Percentiles rank a stretch among this genome's conserved stretches.
Conservation (phyloP, 495 filamentous ascomycete genomes). For the Durotheca rogersii region DNA sequence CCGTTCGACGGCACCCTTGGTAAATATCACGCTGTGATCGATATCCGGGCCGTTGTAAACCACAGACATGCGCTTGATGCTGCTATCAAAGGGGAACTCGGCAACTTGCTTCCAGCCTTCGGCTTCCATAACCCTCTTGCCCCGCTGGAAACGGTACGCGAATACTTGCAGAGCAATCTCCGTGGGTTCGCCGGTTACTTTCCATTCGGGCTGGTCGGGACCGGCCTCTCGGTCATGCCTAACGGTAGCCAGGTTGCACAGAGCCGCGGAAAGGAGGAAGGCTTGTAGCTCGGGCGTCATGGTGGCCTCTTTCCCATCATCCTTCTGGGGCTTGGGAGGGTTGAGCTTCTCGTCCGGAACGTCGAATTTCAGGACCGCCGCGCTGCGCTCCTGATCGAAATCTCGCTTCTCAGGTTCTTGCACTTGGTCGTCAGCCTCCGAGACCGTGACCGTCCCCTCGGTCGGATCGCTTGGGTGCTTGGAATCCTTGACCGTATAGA, state of each 20-base stretch:
- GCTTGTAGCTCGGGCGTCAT: slow-evolving; percentile 55
- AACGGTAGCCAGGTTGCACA: slow-evolving; percentile 77
- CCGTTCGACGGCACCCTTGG: slow-evolving; percentile 80
- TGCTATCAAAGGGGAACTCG: slow-evolving; percentile 80
- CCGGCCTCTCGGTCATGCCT: slow-evolving; percentile 50
- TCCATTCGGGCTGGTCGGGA: slow-evolving; percentile 52
- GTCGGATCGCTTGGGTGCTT: slow-evolving; percentile 61
- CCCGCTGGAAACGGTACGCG: slow-evolving; percentile 65
- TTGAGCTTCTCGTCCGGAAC: slow-evolving; percentile 49
- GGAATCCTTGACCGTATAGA: slow-evolving; percentile 60
- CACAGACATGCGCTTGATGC: slow-evolving; percentile 83
- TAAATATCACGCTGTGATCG: slow-evolving; percentile 59
- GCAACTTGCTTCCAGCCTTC: slow-evolving; percentile 63
- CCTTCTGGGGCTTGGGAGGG: slow-evolving; percentile 21
- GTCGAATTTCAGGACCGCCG: slow-evolving; percentile 56
- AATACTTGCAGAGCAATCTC: slow-evolving; percentile 84
- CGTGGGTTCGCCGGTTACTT: slow-evolving; percentile 77
- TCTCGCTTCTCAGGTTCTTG: slow-evolving; percentile 43
- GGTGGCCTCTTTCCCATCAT: slow-evolving; percentile 34
- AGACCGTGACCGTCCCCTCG: slow-evolving; percentile 53
- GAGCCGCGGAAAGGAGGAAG: slow-evolving; percentile 69
- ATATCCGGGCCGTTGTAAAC: slow-evolving; percentile 53
- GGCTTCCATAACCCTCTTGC: slow-evolving; percentile 53
- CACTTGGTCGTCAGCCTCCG: slow-evolving; percentile 16
- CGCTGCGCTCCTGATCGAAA: slow-evolving; percentile 53